Percentiles rank a stretch among this genome's conserved stretches.
Conservation (phyloP, 805 yeast species). For the Schizosaccharomyces octosporus region DNA sequence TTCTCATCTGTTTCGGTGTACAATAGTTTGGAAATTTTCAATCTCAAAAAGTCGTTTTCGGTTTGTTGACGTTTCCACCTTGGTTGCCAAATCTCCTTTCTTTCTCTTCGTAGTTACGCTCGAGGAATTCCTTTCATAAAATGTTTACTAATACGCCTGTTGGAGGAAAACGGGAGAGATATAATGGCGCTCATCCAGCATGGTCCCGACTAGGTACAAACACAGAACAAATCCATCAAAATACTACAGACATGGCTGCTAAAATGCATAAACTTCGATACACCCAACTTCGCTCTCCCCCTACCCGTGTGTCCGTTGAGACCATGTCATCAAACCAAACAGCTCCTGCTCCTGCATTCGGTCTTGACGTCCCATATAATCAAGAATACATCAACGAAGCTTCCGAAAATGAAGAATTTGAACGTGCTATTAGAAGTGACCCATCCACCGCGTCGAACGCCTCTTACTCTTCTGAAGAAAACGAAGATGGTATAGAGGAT, state of each 20-base stretch:
- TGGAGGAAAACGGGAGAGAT: not conserved
- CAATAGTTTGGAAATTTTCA: too few relatives aligned
- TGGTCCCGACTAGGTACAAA: not conserved
- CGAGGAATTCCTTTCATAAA: not conserved
- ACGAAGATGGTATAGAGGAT: not conserved
- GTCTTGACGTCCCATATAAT: not conserved
- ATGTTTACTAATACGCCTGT: not conserved
- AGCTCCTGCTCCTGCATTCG: not conserved
- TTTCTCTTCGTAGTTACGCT: not conserved
- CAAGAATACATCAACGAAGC: not conserved
- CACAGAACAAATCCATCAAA: not conserved
- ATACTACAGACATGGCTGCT: not conserved
- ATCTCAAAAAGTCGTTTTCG: too few relatives aligned
- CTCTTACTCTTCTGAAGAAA: not conserved
- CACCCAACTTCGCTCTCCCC: not conserved
- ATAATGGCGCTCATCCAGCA: not conserved
- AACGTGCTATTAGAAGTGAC: not conserved
- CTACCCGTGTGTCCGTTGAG: not conserved
- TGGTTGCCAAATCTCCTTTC: not conserved
- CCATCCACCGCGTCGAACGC: not conserved
- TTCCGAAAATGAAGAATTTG: not conserved
- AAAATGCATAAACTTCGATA: not conserved
- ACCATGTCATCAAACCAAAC: not conserved
- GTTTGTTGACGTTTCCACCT: too few relatives aligned
- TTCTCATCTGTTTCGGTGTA: too few relatives aligned